Evolutionary conservation across 2,329 filamentous ascomycete genomes (phyloP).

Genomic region (Chalaropsis ovoidea): DNA sequence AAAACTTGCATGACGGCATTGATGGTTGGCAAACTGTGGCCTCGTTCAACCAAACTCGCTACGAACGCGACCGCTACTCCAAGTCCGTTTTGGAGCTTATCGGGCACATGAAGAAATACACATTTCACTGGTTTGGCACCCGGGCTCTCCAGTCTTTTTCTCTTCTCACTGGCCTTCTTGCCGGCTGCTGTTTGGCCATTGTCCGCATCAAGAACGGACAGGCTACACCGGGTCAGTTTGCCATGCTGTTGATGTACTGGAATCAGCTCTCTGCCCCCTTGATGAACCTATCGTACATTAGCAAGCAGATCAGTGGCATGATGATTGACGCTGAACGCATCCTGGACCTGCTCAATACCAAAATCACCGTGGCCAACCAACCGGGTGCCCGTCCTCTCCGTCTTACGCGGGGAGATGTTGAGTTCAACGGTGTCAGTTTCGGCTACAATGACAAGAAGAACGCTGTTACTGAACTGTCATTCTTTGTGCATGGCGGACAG

Average conservation of each 20-base stretch:
- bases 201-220: constrained; percentile 56
- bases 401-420: constrained; percentile 44
- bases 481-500: constrained; percentile 42
- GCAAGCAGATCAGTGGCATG: constrained; percentile 46
- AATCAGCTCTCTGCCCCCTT: constrained; percentile 60
- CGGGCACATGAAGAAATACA: constrained; percentile 17
- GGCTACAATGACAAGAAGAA: constrained; percentile 51
- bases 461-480: constrained; percentile 45
- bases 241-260: constrained; percentile 65
- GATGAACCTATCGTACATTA: constrained; percentile 55
- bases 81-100: constrained; percentile 35
- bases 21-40: constrained; percentile 51
- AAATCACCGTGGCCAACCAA: constrained; percentile 46
- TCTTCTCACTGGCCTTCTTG: constrained; percentile 58
- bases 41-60: constrained; percentile 49
- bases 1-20: constrained; percentile 46
- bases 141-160: constrained; percentile 49
- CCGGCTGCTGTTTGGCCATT: constrained; percentile 49
- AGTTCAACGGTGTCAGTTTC: constrained; percentile 47
- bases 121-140: constrained; percentile 27
- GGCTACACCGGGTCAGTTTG: constrained; percentile 56
- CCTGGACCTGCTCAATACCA: constrained; percentile 48
- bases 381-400: constrained; percentile 42
- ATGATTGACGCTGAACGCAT: constrained; percentile 50
- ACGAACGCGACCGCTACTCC: constrained; percentile 46